Conservation (phyloP, 2,329 filamentous ascomycete genomes). For the Colletotrichum liaoningense region DNA sequence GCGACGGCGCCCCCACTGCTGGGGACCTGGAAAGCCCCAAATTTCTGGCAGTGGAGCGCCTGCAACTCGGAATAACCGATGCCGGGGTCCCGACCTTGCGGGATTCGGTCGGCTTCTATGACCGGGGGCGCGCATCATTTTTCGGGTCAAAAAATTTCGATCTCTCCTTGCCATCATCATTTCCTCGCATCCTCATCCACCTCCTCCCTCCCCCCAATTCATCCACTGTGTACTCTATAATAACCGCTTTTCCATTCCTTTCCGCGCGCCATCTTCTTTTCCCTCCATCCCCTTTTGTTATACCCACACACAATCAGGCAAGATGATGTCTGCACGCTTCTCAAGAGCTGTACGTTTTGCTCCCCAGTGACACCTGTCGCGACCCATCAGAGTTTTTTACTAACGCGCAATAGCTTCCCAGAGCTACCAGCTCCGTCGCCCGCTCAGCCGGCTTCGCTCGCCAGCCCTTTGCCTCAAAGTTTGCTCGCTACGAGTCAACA, state of each 20-base stretch:
- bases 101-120: slow-evolving; percentile 58
- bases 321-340: slow-evolving; percentile 79
- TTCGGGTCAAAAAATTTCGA: slow-evolving; percentile 52
- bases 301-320: slow-evolving; percentile 48
- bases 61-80: slow-evolving; percentile 20
- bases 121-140: slow-evolving; percentile 47
- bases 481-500: slow-evolving; percentile 83
- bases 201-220: slow-evolving; percentile 22
- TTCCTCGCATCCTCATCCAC: slow-evolving; percentile 24
- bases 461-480: slow-evolving; percentile 77
- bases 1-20: not conserved
- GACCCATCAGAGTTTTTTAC: slow-evolving; percentile 33
- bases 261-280: slow-evolving; percentile 35
- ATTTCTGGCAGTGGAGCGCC: not conserved
- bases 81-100: slow-evolving; percentile 40
- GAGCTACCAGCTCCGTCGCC: slow-evolving; percentile 76
- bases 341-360: slow-evolving; percentile 75
- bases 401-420: slow-evolving; percentile 73
- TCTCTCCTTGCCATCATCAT: slow-evolving; percentile 39
- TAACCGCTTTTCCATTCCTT: slow-evolving; percentile 32
- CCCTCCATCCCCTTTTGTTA: slow-evolving; percentile 42
- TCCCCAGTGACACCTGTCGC: slow-evolving; percentile 6
- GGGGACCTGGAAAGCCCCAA: not conserved
- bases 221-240: slow-evolving; percentile 36
- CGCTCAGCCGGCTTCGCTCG: slow-evolving; percentile 75